Evolutionary conservation across 2,329 filamentous ascomycete genomes (phyloP).

Genomic region (Harringtonia aguacate): DNA sequence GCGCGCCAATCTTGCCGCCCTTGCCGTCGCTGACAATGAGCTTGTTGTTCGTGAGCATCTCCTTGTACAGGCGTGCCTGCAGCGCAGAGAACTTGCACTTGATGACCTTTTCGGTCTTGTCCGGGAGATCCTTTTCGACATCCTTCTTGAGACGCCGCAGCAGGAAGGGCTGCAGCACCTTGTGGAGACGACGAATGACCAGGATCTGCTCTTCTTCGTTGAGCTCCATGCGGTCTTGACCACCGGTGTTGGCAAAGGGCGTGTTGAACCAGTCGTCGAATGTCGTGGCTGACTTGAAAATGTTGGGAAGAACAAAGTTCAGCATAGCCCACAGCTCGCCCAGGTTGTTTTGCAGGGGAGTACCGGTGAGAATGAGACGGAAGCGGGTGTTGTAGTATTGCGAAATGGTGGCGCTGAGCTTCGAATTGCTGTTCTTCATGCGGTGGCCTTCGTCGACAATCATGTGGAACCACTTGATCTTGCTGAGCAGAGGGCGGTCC

Average conservation of each 20-base stretch:
- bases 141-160: slow-evolving; percentile 98
- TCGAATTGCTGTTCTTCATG: slow-evolving; percentile 98
- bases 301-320: slow-evolving; percentile 95
- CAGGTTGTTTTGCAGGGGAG: slow-evolving; percentile 92
- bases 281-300: slow-evolving; percentile 98
- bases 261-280: slow-evolving; percentile 99
- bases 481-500: slow-evolving; percentile 86
- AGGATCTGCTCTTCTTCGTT: slow-evolving; percentile 99
- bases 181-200: slow-evolving; percentile 95
- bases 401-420: slow-evolving; percentile 88
- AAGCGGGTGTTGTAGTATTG: slow-evolving; percentile 93
- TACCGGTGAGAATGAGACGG: slow-evolving; percentile 94
- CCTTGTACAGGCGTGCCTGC: slow-evolving; percentile 90
- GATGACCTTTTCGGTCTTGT: slow-evolving; percentile 98
- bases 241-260: slow-evolving; percentile 94
- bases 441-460: slow-evolving; percentile 98
- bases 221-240: slow-evolving; percentile 97
- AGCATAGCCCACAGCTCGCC: slow-evolving; percentile 95
- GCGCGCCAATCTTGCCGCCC: slow-evolving; percentile 86
- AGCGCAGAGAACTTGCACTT: slow-evolving; percentile 97
- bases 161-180: slow-evolving; percentile 93
- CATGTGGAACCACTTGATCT: slow-evolving; percentile 99
- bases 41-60: slow-evolving; percentile 92
- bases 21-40: slow-evolving; percentile 92
- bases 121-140: slow-evolving; percentile 95